These are phyloP conservation scores for Ophiocordyceps camponoti-saundersi DNA, from an alignment of 2,329 filamentous ascomycete genomes.

Conservation along the genomic window DNA sequence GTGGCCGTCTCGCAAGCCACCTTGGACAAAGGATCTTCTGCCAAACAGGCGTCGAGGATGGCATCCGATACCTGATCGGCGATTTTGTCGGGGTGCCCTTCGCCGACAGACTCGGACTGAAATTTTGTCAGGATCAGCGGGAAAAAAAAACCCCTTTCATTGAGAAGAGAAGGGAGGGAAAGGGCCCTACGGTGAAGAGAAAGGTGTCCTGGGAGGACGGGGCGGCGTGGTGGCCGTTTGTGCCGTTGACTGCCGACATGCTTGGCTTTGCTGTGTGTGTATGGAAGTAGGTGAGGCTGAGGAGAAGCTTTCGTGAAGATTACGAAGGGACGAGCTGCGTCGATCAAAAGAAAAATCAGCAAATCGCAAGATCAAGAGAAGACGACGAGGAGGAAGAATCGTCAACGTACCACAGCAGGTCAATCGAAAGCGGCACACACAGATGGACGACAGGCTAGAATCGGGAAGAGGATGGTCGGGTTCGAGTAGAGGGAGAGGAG, in stretches of 20 bases:
- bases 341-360: too few species aligned
- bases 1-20: constrained; percentile 98
- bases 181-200: constrained; percentile 54
- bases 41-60: constrained; percentile 92
- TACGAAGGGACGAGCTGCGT: too few species aligned
- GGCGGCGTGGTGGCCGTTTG: constrained; percentile 19
- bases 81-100: constrained; percentile 93
- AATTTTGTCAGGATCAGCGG: constrained; percentile 1
- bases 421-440: too few species aligned
- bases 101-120: constrained; percentile 72
- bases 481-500: too few species aligned
- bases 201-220: constrained; percentile 42
- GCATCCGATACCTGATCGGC: constrained; percentile 97
- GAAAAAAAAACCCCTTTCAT: constrained; percentile 8
- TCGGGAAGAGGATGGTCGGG: too few species aligned
- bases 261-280: constrained; percentile 13
- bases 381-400: too few species aligned
- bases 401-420: too few species aligned
- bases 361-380: too few species aligned
- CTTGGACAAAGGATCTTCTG: constrained; percentile 92
- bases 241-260: constrained; percentile 41
- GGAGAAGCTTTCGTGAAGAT: neutral
- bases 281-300: constrained; percentile 1
- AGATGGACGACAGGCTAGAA: too few species aligned
- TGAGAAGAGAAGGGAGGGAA: neutral